A percentile compares a stretch with the other conserved stretches of the same genome.
These are phyloP conservation scores for Cystobasidiaceae sp. DNA, from an alignment of 1,284 basidiomycete genomes.

Conservation along the genomic window DNA sequence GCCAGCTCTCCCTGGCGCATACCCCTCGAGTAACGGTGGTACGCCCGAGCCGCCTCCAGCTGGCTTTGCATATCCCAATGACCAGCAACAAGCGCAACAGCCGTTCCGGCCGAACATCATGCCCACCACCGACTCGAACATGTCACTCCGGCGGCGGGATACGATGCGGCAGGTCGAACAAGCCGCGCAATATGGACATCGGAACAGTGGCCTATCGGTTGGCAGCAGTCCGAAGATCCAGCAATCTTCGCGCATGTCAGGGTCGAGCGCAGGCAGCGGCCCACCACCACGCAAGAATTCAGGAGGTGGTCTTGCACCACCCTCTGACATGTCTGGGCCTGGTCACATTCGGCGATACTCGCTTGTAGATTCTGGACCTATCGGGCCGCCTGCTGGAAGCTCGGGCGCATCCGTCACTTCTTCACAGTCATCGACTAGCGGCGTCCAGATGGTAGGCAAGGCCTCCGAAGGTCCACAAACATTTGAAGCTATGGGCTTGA, in stretches of 20 bases:
- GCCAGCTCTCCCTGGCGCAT: too few species aligned
- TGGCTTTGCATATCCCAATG: too few species aligned
- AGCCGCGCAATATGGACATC: too few species aligned
- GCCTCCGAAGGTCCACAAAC: constrained; percentile 59
- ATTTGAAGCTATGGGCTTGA: constrained; percentile 75
- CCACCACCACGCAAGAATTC: constrained; percentile 1
- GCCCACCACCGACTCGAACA: constrained; percentile 24
- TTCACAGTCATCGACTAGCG: too few species aligned
- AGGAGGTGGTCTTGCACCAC: neutral
- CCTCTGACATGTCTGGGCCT: neutral
- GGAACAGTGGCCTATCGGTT: neutral
- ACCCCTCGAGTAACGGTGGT: too few species aligned
- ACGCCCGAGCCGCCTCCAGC: too few species aligned
- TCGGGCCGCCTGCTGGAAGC: constrained; percentile 15
- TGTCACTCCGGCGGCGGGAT: constrained; percentile 32
- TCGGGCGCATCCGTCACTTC: constrained; percentile 13
- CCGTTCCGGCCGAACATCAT: too few species aligned
- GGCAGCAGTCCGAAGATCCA: neutral
- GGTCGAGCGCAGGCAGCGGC: neutral
- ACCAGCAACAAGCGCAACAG: too few species aligned
- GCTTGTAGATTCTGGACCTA: constrained; percentile 28
- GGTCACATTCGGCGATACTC: constrained; percentile 11
- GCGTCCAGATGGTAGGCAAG: constrained; percentile 28
- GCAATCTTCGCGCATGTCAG: neutral
- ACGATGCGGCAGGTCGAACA: constrained; percentile 38